Evolutionary conservation across 2,329 filamentous ascomycete genomes (phyloP).

Genomic region (Daldinia sp.): DNA sequence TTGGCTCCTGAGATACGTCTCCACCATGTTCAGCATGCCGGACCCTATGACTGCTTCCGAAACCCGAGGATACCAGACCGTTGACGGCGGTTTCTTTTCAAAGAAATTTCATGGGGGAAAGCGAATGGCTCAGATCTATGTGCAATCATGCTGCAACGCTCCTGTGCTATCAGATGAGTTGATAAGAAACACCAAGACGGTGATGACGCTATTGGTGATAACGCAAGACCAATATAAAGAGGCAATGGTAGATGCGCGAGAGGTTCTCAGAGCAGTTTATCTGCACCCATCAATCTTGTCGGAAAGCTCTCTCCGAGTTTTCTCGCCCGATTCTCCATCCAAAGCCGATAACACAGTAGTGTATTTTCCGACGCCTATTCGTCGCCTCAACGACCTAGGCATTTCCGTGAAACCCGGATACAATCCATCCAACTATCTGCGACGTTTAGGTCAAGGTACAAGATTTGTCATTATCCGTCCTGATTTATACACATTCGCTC

Average conservation of each 20-base stretch:
- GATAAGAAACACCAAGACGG: slow-evolving; percentile 29
- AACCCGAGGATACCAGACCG: slow-evolving; percentile 34
- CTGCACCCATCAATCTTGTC: slow-evolving; percentile 32
- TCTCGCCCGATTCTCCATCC: slow-evolving; percentile 14
- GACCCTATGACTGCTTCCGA: slow-evolving; percentile 33
- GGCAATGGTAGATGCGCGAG: slow-evolving; percentile 30
- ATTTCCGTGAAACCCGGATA: slow-evolving; percentile 32
- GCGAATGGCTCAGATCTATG: slow-evolving; percentile 44
- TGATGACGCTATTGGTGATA: slow-evolving; percentile 41
- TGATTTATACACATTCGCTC: slow-evolving; percentile 45
- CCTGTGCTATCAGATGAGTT: slow-evolving; percentile 43
- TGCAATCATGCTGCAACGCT: slow-evolving; percentile 23
- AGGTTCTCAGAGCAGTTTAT: slow-evolving; percentile 20
- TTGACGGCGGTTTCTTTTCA: slow-evolving; percentile 42
- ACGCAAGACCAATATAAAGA: slow-evolving; percentile 4
- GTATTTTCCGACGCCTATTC: slow-evolving; percentile 35
- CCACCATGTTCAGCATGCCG: slow-evolving; percentile 25
- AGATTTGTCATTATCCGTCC: slow-evolving; percentile 44
- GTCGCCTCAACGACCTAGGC: slow-evolving; percentile 17
- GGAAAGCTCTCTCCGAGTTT: slow-evolving; percentile 35
- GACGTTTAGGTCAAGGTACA: slow-evolving; percentile 32
- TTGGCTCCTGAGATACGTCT: slow-evolving; percentile 25
- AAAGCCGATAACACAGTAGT: slow-evolving; percentile 11
- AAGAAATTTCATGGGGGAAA: slow-evolving; percentile 40
- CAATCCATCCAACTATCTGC: slow-evolving; percentile 32